These are phyloP conservation scores for Cytospora piceae DNA, from an alignment of 2,329 filamentous ascomycete species.

Conservation along the genomic window DNA sequence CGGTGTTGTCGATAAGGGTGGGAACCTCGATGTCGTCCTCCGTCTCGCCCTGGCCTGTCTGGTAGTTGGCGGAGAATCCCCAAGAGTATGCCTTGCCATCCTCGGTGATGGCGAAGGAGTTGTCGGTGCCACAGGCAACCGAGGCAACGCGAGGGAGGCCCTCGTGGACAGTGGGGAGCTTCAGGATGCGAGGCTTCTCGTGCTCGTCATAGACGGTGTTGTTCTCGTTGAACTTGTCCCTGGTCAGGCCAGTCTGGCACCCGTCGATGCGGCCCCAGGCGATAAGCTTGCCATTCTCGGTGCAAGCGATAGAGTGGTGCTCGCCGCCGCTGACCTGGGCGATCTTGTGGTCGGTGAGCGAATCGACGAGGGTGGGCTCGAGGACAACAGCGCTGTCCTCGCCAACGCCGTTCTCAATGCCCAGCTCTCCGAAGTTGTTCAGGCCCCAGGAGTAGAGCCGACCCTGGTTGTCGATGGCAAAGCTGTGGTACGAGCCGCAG, in stretches of 20 bases:
- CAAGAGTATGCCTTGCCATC: conserved; percentile 75
- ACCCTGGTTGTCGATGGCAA: conserved; percentile 74
- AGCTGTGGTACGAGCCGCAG: conserved; percentile 77
- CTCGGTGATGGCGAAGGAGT: conserved; percentile 70
- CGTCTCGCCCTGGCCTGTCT: conserved; percentile 75
- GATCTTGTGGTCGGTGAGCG: conserved; percentile 66
- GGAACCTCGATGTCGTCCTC: conserved; percentile 75
- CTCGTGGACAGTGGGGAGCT: conserved; percentile 64
- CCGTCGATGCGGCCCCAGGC: conserved; percentile 63
- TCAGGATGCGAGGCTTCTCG: conserved; percentile 70
- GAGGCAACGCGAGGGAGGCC: conserved; percentile 57
- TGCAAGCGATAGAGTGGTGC: conserved; percentile 74
- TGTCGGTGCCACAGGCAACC: conserved; percentile 70
- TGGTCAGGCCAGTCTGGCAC: conserved; percentile 59
- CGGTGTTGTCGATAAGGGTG: conserved; percentile 82
- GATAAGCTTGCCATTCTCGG: conserved; percentile 58
- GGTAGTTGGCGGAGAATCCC: conserved; percentile 81
- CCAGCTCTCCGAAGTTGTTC: conserved; percentile 85
- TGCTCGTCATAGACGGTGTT: conserved; percentile 67
- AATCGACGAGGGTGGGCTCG: conserved; percentile 67
- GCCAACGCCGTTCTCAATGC: conserved; percentile 62
- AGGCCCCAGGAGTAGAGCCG: conserved; percentile 81
- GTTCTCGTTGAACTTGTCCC: conserved; percentile 58
- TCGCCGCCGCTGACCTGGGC: conserved; percentile 67
- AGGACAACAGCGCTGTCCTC: conserved; percentile 73